Evolutionary conservation across 2,329 filamentous ascomycete genomes (phyloP).

Genomic region (Cercospora janseana): DNA sequence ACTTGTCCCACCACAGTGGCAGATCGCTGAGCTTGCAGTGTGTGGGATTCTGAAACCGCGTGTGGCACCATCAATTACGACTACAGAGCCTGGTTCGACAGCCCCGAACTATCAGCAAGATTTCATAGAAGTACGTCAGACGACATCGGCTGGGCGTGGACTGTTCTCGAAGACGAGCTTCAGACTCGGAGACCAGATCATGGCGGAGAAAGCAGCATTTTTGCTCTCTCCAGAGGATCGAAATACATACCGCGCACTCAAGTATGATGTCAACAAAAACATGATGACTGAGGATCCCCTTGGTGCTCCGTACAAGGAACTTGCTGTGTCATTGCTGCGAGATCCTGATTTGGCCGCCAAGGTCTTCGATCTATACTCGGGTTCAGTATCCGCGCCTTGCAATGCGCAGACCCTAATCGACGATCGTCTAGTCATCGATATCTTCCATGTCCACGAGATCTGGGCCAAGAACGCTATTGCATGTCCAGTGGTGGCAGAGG

Average conservation of each 20-base stretch:
- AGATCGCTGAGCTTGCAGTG: not conserved
- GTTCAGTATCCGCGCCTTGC: not conserved
- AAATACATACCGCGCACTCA: constrained; percentile 12
- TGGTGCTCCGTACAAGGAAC: constrained; percentile 17
- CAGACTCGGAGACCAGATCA: constrained; percentile 11
- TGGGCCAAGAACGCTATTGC: constrained; percentile 17
- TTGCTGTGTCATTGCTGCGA: constrained; percentile 4
- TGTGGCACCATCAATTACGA: not conserved
- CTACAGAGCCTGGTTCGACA: not conserved
- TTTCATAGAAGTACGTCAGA: constrained; percentile 1
- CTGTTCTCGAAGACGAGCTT: constrained; percentile 12
- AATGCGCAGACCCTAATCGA: constrained; percentile 3
- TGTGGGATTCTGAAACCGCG: not conserved
- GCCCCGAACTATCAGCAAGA: not conserved
- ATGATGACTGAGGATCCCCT: constrained; percentile 18
- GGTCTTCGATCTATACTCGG: constrained; percentile 14
- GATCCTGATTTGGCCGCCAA: constrained; percentile 7
- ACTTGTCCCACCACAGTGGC: not conserved
- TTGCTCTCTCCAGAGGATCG: constrained; percentile 7
- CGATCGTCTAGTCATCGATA: constrained; percentile 18
- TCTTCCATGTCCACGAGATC: constrained; percentile 19
- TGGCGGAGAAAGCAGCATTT: constrained; percentile 13
- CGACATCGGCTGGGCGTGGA: constrained; percentile 9
- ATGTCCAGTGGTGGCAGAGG: constrained; percentile 1
- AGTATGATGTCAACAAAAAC: constrained; percentile 14